phyloP scores from a whole-genome alignment of 225 moss, liverwort and hornwort species.

The Takakia lepidozioides region DNA sequence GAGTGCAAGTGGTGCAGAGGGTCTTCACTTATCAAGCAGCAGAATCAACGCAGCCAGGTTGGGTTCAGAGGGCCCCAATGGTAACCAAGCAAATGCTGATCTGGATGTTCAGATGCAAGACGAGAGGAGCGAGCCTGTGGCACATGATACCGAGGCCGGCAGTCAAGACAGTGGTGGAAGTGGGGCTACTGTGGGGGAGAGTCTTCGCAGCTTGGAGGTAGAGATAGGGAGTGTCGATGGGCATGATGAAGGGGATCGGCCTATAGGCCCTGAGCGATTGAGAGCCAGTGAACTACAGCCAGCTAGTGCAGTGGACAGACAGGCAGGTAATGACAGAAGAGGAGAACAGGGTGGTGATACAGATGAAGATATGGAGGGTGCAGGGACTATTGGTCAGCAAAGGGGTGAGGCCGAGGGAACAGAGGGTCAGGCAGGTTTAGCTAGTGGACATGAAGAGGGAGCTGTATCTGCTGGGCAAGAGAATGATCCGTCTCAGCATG shows the following conservation, averaged over 20 bases:
- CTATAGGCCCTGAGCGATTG: constrained; percentile 59
- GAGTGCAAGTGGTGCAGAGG: constrained; percentile 21
- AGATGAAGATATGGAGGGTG: constrained; percentile 86
- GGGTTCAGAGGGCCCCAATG: constrained; percentile 28
- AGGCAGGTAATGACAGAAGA: constrained; percentile 25
- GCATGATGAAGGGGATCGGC: constrained; percentile 77
- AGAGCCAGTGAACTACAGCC: constrained; percentile 44
- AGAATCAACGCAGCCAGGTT: constrained; percentile 35
- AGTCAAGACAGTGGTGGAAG: constrained; percentile 96
- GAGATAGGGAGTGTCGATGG: constrained; percentile 96
- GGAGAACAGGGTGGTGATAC: constrained; percentile 52
- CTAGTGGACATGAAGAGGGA: constrained; percentile 30
- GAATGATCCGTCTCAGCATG: constrained; percentile 17
- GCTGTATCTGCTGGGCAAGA: constrained; percentile 23
- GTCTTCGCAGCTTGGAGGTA: constrained; percentile 92
- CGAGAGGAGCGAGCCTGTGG: constrained; percentile 58
- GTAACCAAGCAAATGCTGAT: constrained; percentile 34
- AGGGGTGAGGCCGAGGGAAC: constrained; percentile 40
- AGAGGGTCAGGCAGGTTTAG: constrained; percentile 21
- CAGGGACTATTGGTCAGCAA: constrained; percentile 40
- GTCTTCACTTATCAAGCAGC: background rate
- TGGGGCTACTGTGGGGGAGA: constrained; percentile 93
- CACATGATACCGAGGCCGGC: constrained; percentile 63
- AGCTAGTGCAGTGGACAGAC: constrained; percentile 39
- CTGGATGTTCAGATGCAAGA: constrained; percentile 94